These are phyloP conservation scores for Isabelozyma heimii DNA, from an alignment of 805 yeast genomes.

Conservation along the genomic window DNA sequence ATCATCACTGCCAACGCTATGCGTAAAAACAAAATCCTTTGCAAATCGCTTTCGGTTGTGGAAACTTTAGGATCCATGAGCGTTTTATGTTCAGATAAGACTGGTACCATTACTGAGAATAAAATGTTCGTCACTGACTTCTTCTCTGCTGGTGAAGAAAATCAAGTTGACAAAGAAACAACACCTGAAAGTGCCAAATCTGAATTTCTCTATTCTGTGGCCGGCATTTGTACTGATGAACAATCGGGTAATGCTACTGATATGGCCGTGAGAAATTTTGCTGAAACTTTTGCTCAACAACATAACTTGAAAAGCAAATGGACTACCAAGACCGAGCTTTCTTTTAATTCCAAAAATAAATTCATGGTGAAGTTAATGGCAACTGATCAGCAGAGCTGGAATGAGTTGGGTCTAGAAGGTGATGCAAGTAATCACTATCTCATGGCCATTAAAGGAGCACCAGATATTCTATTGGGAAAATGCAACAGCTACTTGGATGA, in stretches of 20 bases:
- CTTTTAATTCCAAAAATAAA: slow-evolving; percentile 48
- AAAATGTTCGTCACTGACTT: slow-evolving; percentile 41
- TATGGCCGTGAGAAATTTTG: slow-evolving; percentile 39
- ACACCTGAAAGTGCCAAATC: slow-evolving; percentile 4
- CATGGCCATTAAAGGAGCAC: slow-evolving; percentile 44
- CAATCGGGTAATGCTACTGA: slow-evolving; percentile 50
- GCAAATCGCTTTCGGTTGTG: slow-evolving; percentile 45
- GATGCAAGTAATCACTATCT: slow-evolving; percentile 12
- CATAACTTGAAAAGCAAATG: slow-evolving; percentile 10
- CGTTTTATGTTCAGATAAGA: slow-evolving; percentile 42
- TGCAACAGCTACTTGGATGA: slow-evolving; percentile 18
- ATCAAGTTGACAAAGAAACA: slow-evolving; percentile 10
- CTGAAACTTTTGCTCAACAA: slow-evolving; percentile 14
- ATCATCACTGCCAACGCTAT: slow-evolving; percentile 47
- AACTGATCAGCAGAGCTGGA: slow-evolving; percentile 5
- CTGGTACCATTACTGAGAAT: slow-evolving; percentile 51
- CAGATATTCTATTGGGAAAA: slow-evolving; percentile 37
- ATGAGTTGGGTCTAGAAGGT: slow-evolving; percentile 5
- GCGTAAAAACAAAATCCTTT: slow-evolving; percentile 43
- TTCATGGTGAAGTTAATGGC: slow-evolving; percentile 36
- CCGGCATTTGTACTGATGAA: slow-evolving; percentile 36
- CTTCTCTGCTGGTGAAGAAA: slow-evolving; percentile 11
- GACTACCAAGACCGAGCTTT: slow-evolving; percentile 24
- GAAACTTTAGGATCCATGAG: slow-evolving; percentile 59
- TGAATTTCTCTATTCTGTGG: slow-evolving; percentile 12